phyloP scores from a whole-genome alignment of 331 rosid genomes.

The Arachis monticola region DNA sequence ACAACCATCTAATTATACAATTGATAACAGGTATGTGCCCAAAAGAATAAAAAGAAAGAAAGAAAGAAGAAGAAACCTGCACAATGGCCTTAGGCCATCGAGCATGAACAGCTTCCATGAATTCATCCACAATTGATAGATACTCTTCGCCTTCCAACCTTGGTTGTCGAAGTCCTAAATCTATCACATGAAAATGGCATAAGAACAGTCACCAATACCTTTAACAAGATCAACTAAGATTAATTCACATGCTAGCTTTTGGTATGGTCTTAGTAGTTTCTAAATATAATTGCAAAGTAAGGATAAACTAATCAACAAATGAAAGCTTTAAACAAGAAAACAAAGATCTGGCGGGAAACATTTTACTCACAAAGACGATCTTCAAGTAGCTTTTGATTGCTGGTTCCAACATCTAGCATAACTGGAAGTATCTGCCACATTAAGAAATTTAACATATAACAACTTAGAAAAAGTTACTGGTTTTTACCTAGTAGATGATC shows the following conservation, averaged over 20 bases:
- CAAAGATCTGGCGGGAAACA: constrained; percentile 26
- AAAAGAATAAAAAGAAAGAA: not conserved
- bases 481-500: constrained; percentile 22
- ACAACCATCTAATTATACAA: constrained; percentile 43
- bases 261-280: not conserved
- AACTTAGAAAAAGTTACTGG: constrained; percentile 22
- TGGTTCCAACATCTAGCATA: constrained; percentile 98
- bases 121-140: constrained; percentile 88
- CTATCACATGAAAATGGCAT: constrained; percentile 65
- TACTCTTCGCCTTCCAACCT: constrained; percentile 99
- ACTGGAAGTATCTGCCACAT: constrained; percentile 86
- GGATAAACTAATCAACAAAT: constrained; percentile 26
- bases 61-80: constrained; percentile 46
- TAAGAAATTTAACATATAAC: constrained; percentile 38
- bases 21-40: constrained; percentile 5
- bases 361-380: constrained; percentile 88
- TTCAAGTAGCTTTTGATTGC: constrained; percentile 86
- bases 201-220: constrained; percentile 35
- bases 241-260: constrained; percentile 21
- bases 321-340: constrained; percentile 22
- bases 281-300: constrained; percentile 12
- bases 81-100: constrained; percentile 99
- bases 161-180: constrained; percentile 96
- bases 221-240: constrained; percentile 36
- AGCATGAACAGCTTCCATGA: constrained; percentile 91